A percentile compares a stretch with the other conserved stretches of the same genome.
Evolutionary conservation across 2,329 filamentous ascomycete genomes (phyloP).

Genomic region (Cercospora sp.): DNA sequence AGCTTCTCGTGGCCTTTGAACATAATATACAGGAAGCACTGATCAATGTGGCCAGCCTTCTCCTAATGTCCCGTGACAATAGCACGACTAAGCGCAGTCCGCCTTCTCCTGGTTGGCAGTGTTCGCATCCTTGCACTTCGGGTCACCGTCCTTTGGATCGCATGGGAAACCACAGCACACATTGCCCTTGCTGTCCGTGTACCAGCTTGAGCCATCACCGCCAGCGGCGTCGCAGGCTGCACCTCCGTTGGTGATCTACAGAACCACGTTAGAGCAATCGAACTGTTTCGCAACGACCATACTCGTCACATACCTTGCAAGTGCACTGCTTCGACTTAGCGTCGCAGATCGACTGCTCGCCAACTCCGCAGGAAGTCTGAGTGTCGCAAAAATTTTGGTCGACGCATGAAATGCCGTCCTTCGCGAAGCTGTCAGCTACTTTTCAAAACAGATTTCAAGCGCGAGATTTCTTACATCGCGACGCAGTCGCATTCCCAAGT

Average conservation of each 20-base stretch:
- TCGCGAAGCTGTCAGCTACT: background rate
- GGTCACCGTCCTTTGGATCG: background rate
- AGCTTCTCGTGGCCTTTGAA: no score
- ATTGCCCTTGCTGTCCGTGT: background rate
- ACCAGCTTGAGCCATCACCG: background rate
- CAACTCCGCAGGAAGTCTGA: background rate
- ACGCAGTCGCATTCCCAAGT: background rate
- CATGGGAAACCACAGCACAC: background rate
- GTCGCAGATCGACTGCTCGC: background rate
- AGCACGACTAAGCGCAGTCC: background rate
- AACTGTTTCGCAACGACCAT: background rate
- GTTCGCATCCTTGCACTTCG: background rate
- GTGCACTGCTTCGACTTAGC: background rate
- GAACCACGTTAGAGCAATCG: background rate
- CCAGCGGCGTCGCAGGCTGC: background rate
- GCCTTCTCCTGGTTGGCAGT: background rate
- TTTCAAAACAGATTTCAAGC: accelerated
- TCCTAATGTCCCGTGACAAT: background rate
- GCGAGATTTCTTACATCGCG: background rate
- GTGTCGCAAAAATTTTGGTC: background rate
- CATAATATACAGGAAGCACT: background rate
- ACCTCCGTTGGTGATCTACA: background rate
- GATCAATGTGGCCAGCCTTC: background rate
- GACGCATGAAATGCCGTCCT: background rate
- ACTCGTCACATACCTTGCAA: background rate